Conservation (phyloP, 2,329 filamentous ascomycete genomes). For the Ascochyta clinopodiicola region DNA sequence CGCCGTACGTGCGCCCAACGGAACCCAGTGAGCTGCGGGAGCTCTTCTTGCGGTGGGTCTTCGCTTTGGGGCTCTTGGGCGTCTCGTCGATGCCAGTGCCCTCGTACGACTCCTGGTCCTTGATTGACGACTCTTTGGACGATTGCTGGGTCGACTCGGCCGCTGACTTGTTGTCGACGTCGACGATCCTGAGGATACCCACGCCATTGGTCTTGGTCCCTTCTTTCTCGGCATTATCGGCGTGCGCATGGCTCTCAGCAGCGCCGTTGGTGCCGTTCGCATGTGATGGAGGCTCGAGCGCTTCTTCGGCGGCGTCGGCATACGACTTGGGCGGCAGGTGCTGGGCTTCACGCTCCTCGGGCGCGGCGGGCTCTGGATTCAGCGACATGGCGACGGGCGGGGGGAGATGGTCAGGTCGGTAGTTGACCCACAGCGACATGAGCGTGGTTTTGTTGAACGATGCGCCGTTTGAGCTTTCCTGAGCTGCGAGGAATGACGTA, state of each 20-base stretch:
- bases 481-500: constrained; percentile 31
- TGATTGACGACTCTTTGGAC: constrained; percentile 11
- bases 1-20: constrained; percentile 37
- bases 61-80: constrained; percentile 40
- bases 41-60: constrained; percentile 37
- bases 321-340: constrained; percentile 53
- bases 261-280: constrained; percentile 25
- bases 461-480: constrained; percentile 29
- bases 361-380: constrained; percentile 51
- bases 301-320: constrained; percentile 50
- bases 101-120: constrained; percentile 35
- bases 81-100: constrained; percentile 42
- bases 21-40: constrained; percentile 43
- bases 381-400: constrained; percentile 46
- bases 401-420: constrained; percentile 10
- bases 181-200: constrained; percentile 9
- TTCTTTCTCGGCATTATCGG: constrained; percentile 19
- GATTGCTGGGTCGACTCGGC: constrained; percentile 7
- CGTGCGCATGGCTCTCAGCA: constrained; percentile 11
- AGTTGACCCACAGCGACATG: constrained; percentile 17
- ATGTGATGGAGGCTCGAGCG: constrained; percentile 36
- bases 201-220: constrained; percentile 20
- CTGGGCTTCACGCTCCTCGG: constrained; percentile 48
- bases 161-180: constrained; percentile 4
- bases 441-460: constrained; percentile 29